phyloP scores from a whole-genome alignment of 176 grass and related monocot species.

The Melocanna baccifera region DNA sequence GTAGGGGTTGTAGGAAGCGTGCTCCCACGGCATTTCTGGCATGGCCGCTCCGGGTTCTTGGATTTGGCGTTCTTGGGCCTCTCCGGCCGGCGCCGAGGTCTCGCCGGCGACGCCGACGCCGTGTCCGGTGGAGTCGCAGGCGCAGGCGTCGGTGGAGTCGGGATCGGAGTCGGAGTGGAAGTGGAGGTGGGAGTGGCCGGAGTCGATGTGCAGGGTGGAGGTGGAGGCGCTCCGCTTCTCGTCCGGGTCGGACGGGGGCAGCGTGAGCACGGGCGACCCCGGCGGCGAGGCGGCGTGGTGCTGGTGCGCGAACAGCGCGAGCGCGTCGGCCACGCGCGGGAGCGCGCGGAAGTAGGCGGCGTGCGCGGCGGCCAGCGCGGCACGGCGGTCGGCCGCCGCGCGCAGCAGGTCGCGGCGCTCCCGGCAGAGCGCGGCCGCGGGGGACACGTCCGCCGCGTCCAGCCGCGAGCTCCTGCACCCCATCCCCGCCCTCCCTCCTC shows the following conservation, averaged over 20 bases:
- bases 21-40: conserved; percentile 36
- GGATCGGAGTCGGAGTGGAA: conserved; percentile 39
- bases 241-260: conserved; percentile 49
- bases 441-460: conserved; percentile 54
- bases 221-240: conserved; percentile 37
- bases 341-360: conserved; percentile 77
- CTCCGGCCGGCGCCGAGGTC: conserved; percentile 13
- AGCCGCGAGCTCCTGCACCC: conserved; percentile 80
- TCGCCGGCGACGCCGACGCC: not conserved
- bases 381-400: conserved; percentile 48
- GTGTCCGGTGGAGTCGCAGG: not conserved
- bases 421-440: conserved; percentile 59
- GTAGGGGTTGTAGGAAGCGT: conserved; percentile 25
- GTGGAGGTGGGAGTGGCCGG: conserved; percentile 53
- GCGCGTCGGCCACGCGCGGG: conserved; percentile 69
- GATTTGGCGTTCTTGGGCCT: conserved; percentile 23
- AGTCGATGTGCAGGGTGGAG: conserved; percentile 41
- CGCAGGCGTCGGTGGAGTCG: conserved; percentile 17
- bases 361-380: conserved; percentile 60
- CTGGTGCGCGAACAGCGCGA: conserved; percentile 63
- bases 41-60: not conserved
- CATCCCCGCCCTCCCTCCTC: conserved; percentile 23
- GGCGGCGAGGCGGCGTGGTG: conserved; percentile 47
- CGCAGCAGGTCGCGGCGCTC: conserved; percentile 74
- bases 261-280: conserved; percentile 63